Evolutionary conservation across 331 rosid genomes (phyloP).

Genomic region (Phaseolus coccineus): DNA sequence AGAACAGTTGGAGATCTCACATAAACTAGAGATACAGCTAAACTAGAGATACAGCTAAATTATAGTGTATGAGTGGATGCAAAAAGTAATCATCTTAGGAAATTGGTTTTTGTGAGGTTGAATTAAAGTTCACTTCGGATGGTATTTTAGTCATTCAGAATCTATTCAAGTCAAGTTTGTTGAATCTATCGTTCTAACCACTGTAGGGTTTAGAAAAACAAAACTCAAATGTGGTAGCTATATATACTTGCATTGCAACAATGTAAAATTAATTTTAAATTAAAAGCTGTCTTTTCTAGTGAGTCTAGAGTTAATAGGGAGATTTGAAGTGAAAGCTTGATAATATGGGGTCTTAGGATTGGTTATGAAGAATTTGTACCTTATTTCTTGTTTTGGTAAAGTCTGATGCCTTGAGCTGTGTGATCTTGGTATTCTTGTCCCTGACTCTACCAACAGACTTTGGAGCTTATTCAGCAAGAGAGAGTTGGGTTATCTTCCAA

Average conservation of each 20-base stretch:
- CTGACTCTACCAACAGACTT: slow-evolving; percentile 56
- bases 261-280: background rate
- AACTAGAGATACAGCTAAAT: too few relatives aligned
- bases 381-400: slow-evolving; percentile 14
- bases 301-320: slow-evolving; percentile 12
- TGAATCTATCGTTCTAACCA: too few relatives aligned
- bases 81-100: too few relatives aligned
- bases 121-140: too few relatives aligned
- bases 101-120: too few relatives aligned
- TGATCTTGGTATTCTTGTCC: slow-evolving; percentile 31
- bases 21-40: too few relatives aligned
- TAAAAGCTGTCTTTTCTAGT: background rate
- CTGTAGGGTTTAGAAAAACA: background rate
- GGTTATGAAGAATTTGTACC: slow-evolving; percentile 15
- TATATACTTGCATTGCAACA: background rate
- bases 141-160: too few relatives aligned
- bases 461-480: slow-evolving; percentile 85
- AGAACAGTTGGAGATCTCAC: too few relatives aligned
- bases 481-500: slow-evolving; percentile 63
- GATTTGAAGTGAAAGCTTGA: slow-evolving; percentile 22
- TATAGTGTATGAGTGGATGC: too few relatives aligned
- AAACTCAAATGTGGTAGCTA: background rate
- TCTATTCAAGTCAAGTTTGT: too few relatives aligned
- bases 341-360: slow-evolving; percentile 21
- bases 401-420: slow-evolving; percentile 42